Evolutionary conservation across 345 rosid species (phyloP), one percentile per base, ranked within the genome.

Genomic region (Arabidopsis thaliana): DNA sequence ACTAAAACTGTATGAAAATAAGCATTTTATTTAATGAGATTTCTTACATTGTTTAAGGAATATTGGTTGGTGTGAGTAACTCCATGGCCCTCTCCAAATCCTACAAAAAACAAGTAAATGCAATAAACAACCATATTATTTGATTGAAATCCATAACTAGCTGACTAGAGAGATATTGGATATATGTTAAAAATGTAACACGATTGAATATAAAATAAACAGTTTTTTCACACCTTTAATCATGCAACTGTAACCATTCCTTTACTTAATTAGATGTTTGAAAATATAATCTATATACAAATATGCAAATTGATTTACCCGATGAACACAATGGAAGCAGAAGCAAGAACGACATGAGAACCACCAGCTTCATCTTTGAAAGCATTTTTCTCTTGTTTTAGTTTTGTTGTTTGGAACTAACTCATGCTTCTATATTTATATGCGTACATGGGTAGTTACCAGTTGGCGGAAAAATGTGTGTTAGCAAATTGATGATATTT

Each of bases 21-120:
- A 58, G 28, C 25, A 48, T 36, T 28, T 45, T 23, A 13, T 16
- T 44, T 24, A 53, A 34, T 28, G 24, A 23, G 48, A 55, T 45
- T 56, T 22, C 52, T 28, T 58, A 74, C 78, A 24, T 56, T 66
- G 30, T 74, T 48, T 30, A 48, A 16, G 16, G 67, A 66, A 66
- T 46, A 25, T 74, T 66, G 51, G 11, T 48, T 4, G 24, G 59
- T 57, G 33, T 37, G 51, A 24, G 40, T n/a, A 56, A 56, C 4
- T 74, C 33, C 65, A 50, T 49, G 41, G 10, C 40, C 33, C 40
- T 55, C 32, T 20, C 24, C 67, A 75, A 49, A 13, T 34, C 61
- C 78, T 75, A 30, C 32, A 16, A 16, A 16, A 16, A 16, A 16
- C 20, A 16, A 16, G 20, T 16, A 16, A 16, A 16, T 16, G 20